Percentiles rank a stretch among this genome's conserved stretches.
These are phyloP conservation scores for Mucor mucedo DNA, from an alignment of 371 early-diverging fungal genomes.

Conservation along the genomic window DNA sequence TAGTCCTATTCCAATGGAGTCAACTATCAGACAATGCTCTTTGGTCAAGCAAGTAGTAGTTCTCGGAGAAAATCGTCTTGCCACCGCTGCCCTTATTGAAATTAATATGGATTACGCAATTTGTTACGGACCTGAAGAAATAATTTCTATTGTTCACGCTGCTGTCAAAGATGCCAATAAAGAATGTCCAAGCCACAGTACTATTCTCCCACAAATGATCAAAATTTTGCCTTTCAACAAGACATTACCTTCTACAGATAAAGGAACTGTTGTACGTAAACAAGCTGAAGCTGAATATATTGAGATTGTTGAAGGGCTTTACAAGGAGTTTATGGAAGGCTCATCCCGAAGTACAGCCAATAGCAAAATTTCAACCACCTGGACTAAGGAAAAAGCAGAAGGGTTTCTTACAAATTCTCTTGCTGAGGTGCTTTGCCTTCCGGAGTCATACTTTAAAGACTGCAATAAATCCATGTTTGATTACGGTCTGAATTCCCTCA, in stretches of 20 bases:
- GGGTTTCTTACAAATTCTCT: slow-evolving; percentile 8
- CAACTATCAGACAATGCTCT: slow-evolving; percentile 21
- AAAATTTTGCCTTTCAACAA: slow-evolving; percentile 23
- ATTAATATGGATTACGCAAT: slow-evolving; percentile 26
- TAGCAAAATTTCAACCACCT: slow-evolving; percentile 2
- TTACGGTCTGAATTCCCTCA: slow-evolving; percentile 32
- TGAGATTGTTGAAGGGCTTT: slow-evolving; percentile 34
- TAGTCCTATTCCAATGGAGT: slow-evolving; percentile 47
- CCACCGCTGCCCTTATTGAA: slow-evolving; percentile 37
- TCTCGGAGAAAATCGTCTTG: slow-evolving; percentile 36
- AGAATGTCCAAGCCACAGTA: slow-evolving; percentile 41
- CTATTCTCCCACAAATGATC: slow-evolving; percentile 38
- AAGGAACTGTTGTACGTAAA: slow-evolving; percentile 28
- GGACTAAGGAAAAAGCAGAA: slow-evolving; percentile 12
- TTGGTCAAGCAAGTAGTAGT: slow-evolving; percentile 35
- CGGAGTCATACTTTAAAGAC: slow-evolving; percentile 9
- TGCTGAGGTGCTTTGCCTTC: slow-evolving; percentile 15
- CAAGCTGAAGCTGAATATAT: slow-evolving; percentile 22
- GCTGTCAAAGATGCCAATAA: slow-evolving; percentile 46
- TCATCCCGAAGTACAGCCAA: neutral
- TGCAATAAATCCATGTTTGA: slow-evolving; percentile 30
- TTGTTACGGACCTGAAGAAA: slow-evolving; percentile 24
- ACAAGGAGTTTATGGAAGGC: slow-evolving; percentile 28
- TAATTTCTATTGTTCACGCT: slow-evolving; percentile 19
- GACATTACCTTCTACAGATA: slow-evolving; percentile 20